Percentiles rank a stretch among this genome's conserved stretches.
Evolutionary conservation across 148 eudicot species (phyloP).

Genomic region (Beta vulgaris): DNA sequence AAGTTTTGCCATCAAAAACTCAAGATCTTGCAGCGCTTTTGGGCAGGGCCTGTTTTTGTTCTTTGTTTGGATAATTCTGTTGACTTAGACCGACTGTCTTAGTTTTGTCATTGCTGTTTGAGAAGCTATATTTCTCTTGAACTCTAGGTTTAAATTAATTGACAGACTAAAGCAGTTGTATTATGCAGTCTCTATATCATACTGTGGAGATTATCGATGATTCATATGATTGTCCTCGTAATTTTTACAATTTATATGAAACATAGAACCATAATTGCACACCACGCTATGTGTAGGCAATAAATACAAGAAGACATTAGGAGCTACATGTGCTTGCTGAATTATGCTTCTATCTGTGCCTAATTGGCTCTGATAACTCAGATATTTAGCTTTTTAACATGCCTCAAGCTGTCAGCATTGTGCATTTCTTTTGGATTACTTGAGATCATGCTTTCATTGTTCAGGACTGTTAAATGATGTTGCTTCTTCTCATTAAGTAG

Average conservation of each 20-base stretch:
- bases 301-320: background rate
- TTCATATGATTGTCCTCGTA: background rate
- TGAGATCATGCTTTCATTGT: background rate
- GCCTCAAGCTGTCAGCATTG: background rate
- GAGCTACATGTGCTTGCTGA: background rate
- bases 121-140: background rate
- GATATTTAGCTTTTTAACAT: background rate
- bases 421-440: background rate
- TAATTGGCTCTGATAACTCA: background rate
- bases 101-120: slow-evolving; percentile 2
- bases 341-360: slow-evolving; percentile 5
- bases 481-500: background rate
- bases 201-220: background rate
- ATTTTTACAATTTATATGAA: background rate
- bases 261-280: background rate
- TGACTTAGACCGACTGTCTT: background rate
- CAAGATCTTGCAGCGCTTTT: background rate
- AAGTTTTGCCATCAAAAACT: background rate
- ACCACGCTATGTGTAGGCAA: background rate
- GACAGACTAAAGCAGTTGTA: too few relatives aligned
- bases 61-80: background rate
- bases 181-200: background rate
- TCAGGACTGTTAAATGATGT: background rate
- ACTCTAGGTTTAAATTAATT: too few relatives aligned
- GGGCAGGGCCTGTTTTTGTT: background rate